Evolutionary conservation across 306 rosid species (phyloP), one percentile per base, ranked within the genome.

Genomic region (Benincasa hispida): DNA sequence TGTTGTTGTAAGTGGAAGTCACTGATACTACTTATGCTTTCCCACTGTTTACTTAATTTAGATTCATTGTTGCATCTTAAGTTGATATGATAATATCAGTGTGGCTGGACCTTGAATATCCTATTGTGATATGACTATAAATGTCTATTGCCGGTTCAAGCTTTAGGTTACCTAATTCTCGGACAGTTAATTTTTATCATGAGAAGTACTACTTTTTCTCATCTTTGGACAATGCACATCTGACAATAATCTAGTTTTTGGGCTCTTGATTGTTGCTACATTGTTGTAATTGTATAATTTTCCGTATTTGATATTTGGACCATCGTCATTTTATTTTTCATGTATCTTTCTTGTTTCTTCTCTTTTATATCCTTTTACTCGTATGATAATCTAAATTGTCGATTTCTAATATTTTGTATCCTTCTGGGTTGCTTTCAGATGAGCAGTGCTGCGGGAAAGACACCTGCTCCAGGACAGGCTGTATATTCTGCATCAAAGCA

Each of bases 371-470:
- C n/a, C 48, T 53, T 50, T 53, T 13, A 55, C 67, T 37, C 35
- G 78, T 75, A 35, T 72, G 30, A 45, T 45, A 50, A n/a, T 30
- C 79, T 39, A 2, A 53, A 79, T 51, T 65, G 24, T 79, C 51
- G 45, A 74, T 59, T 76, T 14, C 58, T 39, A 22, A 72, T 73
- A 72, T 83, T 21, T 74, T 79, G 37, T 81, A 76, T 65, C 74
- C 57, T 82, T 66, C 73, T 79, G 55, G 74, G 69, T 27, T 77
- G 59, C 59, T 32, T 79, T 81, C 87, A 93, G 98, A 87, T 94
- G 92, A 94, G 98, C 87, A 94, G 97, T 79, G 94, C 97, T 67
- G 98, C 97, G 6, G 97, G 96, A 80, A 91, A 94, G 83, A 82
- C 89, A 76, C 98, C 97, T 76, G 94, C 98, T 58, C 97, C 97